These are phyloP conservation scores for Medicago arabica DNA, from an alignment of 306 rosid genomes.

Conservation along the genomic window DNA sequence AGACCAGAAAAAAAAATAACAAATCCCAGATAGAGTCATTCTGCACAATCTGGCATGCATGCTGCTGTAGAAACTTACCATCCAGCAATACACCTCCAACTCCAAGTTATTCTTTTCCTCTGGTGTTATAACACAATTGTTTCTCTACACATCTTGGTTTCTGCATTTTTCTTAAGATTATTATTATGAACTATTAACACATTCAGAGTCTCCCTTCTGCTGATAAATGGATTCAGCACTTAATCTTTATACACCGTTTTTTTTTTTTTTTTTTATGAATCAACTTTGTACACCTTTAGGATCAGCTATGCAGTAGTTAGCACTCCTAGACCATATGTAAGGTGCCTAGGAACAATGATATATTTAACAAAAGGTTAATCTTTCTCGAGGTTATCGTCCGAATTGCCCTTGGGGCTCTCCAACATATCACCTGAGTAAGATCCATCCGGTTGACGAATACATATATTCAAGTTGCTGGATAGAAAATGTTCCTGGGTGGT, in stretches of 20 bases:
- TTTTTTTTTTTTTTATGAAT: conserved; percentile 43
- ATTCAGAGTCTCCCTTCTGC: conserved; percentile 27
- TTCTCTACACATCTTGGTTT: conserved; percentile 60
- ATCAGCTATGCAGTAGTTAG: conserved; percentile 65
- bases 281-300: conserved; percentile 66
- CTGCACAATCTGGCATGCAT: conserved; percentile 63
- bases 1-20: conserved; percentile 42
- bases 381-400: conserved; percentile 57
- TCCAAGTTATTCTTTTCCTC: conserved; percentile 63
- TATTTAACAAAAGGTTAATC: conserved; percentile 49
- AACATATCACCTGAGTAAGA: conserved; percentile 72
- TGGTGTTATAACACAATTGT: conserved; percentile 59
- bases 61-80: conserved; percentile 55
- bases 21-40: conserved; percentile 46
- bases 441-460: conserved; percentile 93
- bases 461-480: conserved; percentile 86
- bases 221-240: conserved; percentile 35
- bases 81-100: conserved; percentile 55
- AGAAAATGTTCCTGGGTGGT: conserved; percentile 69
- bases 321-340: conserved; percentile 52
- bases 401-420: conserved; percentile 82
- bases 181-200: conserved; percentile 49
- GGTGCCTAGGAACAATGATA: conserved; percentile 52
- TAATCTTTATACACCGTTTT: conserved; percentile 37
- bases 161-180: conserved; percentile 47